Evolutionary conservation across 1,139 yeast genomes (phyloP).

Genomic region (Hyphopichia wangnamkhiaoensis): DNA sequence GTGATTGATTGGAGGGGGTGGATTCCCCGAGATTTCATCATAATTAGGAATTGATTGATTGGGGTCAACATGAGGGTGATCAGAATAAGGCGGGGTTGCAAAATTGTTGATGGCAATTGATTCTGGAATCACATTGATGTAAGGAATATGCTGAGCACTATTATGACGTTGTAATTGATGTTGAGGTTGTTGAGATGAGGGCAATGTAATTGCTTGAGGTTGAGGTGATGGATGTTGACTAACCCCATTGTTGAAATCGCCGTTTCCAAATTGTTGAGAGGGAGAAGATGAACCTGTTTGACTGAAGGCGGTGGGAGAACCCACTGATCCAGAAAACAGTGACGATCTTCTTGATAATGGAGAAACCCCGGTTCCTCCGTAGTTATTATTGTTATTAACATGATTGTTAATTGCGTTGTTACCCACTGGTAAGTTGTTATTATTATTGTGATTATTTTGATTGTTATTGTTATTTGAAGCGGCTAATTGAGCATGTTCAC

Average conservation of each 20-base stretch:
- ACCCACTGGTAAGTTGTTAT: too few relatives aligned
- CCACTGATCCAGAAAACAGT: slow-evolving; percentile 13
- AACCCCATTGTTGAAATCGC: too few relatives aligned
- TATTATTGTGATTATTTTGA: too few relatives aligned
- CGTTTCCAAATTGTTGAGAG: slow-evolving; percentile 7
- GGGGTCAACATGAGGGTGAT: slow-evolving; percentile 6
- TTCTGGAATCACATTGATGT: slow-evolving; percentile 14
- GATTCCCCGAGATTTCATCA: slow-evolving; percentile 16
- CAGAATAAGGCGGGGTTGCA: slow-evolving; percentile 21
- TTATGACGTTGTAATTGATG: background rate
- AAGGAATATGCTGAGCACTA: background rate
- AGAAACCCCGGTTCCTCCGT: slow-evolving; percentile 4
- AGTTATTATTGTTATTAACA: background rate
- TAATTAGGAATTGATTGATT: slow-evolving; percentile 25
- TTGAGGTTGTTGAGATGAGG: slow-evolving; percentile 3
- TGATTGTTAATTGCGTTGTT: background rate
- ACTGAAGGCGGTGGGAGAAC: slow-evolving; percentile 12
- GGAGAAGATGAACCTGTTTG: slow-evolving; percentile 11
- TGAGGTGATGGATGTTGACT: slow-evolving; percentile 3
- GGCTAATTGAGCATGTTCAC: too few relatives aligned
- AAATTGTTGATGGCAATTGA: slow-evolving; percentile 13
- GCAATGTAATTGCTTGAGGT: background rate
- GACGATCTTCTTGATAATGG: slow-evolving; percentile 24
- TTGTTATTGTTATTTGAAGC: too few relatives aligned
- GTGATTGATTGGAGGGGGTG: background rate